Evolutionary conservation across 495 filamentous ascomycete species (phyloP), one percentile per base, ranked within the genome.

Genomic region (Penicillium canariense): DNA sequence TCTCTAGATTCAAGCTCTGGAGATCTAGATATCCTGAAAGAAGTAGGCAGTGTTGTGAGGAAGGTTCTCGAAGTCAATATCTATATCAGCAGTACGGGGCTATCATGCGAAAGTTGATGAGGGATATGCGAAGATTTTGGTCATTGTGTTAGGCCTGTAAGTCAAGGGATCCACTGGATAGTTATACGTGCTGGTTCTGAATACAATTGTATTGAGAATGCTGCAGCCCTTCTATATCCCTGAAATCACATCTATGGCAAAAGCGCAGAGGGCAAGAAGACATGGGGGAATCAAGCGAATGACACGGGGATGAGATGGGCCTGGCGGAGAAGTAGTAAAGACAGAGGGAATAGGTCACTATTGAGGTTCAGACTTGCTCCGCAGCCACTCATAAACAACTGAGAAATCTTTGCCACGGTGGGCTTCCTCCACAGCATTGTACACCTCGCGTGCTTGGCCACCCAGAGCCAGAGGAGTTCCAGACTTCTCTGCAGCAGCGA

Each of bases 371-470:
- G 75, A 76, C 58, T 70, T 69, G 20, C 67, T 69, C 52, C 68
- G 70, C 48, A 94, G 50, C 76, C 85, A 92, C 60, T 85, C 81
- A 63, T 94, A 96, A 0, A 96, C 84, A 20, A 94, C 87, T 2
- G 87, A 91, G 65, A 96, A 96, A 65, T 96, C 91, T 60, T 86
- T 85, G 1, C 87, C 86, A 39, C 81, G 82, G 59, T 87, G 79
- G 40, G 78, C 72, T 17, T 67, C 62, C 53, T 84, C 73, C 25
- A 86, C 82, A 7, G 75, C 75, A 47, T 84, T 81, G 52, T 95
- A 96, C 3, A 94, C 84, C 17, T 83, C 77, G 22, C 70, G 76
- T 0, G 88, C 87, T 61, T 73, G 79, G 18, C 80, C 77, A 14
- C 79, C 89, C 30, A 95, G 69, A 43, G 80, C 83, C 2, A 94